phyloP scores from a whole-genome alignment of 2,329 filamentous ascomycete species.

The Pseudogymnoascus sp. region DNA sequence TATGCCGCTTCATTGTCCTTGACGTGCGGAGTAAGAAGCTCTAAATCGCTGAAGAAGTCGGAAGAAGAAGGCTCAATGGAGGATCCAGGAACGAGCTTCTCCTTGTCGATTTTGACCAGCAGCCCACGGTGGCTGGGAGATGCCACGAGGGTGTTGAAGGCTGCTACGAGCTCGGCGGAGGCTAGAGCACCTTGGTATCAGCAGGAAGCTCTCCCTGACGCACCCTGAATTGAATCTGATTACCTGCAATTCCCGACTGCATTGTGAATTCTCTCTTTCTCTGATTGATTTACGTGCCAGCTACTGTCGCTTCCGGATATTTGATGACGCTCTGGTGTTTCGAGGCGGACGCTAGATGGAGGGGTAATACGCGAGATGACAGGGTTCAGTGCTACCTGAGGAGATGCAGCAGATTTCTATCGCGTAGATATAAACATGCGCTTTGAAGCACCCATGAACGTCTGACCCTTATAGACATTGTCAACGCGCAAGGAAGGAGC shows the following conservation, averaged over 20 bases:
- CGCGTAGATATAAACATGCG: conserved; percentile 1
- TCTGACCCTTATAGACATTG: neutral
- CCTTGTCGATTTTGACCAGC: conserved; percentile 61
- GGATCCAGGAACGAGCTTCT: conserved; percentile 57
- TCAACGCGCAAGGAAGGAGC: conserved; percentile 3
- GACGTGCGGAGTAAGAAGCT: conserved; percentile 55
- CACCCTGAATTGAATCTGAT: neutral
- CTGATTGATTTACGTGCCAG: conserved; percentile 1
- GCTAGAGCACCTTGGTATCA: conserved; percentile 39
- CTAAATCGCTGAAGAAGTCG: conserved; percentile 58
- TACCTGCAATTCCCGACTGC: conserved; percentile 76
- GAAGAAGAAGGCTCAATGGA: conserved; percentile 46
- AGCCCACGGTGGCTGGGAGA: conserved; percentile 59
- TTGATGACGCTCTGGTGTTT: conserved; percentile 5
- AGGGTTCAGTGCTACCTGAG: conserved; percentile 8
- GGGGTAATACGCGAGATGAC: conserved; percentile 6
- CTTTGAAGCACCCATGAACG: neutral
- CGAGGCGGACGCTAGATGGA: conserved; percentile 2
- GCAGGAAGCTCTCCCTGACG: neutral
- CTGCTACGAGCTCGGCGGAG: conserved; percentile 66
- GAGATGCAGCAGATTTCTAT: conserved; percentile 7
- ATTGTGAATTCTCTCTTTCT: conserved; percentile 39
- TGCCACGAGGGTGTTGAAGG: conserved; percentile 64
- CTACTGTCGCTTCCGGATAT: neutral
- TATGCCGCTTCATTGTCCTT: conserved; percentile 63